Conservation (phyloP, 805 yeast species). For the Candida nitratophila region DNA sequence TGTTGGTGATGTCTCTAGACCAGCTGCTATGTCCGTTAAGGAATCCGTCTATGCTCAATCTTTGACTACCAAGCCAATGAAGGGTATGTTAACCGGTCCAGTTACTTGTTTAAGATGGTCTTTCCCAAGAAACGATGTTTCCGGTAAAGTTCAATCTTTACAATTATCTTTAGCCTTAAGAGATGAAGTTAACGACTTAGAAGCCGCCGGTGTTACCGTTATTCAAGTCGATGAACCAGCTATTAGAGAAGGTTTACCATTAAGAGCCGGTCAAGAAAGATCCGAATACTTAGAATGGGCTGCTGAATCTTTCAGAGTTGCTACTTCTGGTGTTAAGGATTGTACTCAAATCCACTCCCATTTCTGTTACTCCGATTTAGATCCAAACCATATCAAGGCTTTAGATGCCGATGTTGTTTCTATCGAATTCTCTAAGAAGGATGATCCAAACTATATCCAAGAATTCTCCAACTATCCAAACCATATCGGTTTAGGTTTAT, state of each 20-base stretch:
- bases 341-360: slow-evolving; percentile 98
- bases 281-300: slow-evolving; percentile 97
- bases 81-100: slow-evolving; percentile 99
- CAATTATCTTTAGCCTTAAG: slow-evolving; percentile 97
- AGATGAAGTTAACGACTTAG: slow-evolving; percentile 97
- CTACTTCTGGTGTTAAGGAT: slow-evolving; percentile 96
- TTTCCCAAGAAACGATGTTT: slow-evolving; percentile 98
- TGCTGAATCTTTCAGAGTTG: slow-evolving; percentile 98
- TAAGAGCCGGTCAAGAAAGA: slow-evolving; percentile 96
- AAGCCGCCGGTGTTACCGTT: slow-evolving; percentile 95
- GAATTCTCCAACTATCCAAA: slow-evolving; percentile 98
- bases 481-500: slow-evolving; percentile 99
- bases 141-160: slow-evolving; percentile 88
- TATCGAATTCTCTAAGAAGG: slow-evolving; percentile 99
- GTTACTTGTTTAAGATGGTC: slow-evolving; percentile 99
- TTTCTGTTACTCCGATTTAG: slow-evolving; percentile 99
- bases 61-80: slow-evolving; percentile 89
- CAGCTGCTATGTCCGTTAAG: slow-evolving; percentile 96
- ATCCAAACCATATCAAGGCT: slow-evolving; percentile 99
- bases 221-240: slow-evolving; percentile 99
- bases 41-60: slow-evolving; percentile 99
- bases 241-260: slow-evolving; percentile 99
- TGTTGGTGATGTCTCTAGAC: slow-evolving; percentile 99
- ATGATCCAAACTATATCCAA: slow-evolving; percentile 95
- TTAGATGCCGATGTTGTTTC: slow-evolving; percentile 99